Conservation (phyloP, 345 rosid species). For the Eucalyptus rudis region DNA sequence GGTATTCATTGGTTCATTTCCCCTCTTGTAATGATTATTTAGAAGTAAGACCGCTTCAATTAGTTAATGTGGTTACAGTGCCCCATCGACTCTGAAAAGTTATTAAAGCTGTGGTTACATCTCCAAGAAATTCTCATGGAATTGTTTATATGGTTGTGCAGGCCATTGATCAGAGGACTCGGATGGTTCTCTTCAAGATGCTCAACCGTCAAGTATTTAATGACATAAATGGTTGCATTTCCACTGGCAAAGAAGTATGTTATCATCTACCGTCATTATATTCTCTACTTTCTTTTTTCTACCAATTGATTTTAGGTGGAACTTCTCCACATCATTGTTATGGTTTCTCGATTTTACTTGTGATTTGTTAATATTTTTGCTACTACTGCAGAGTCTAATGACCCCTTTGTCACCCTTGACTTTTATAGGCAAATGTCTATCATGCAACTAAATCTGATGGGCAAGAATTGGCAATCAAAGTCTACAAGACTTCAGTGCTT, state of each 20-base stretch:
- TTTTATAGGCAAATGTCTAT: slow-evolving; percentile 83
- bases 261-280: neutral
- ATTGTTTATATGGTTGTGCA: slow-evolving; percentile 9
- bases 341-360: neutral
- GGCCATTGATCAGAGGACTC: slow-evolving; percentile 93
- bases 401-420: neutral
- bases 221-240: slow-evolving; percentile 89
- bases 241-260: slow-evolving; percentile 91
- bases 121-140: neutral
- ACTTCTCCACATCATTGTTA: neutral
- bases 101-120: neutral
- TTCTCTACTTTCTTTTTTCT: neutral
- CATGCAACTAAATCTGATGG: slow-evolving; percentile 88
- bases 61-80: neutral
- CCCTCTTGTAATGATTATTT: neutral
- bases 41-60: neutral
- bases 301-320: neutral
- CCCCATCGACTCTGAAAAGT: neutral
- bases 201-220: slow-evolving; percentile 69
- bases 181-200: slow-evolving; percentile 93
- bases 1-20: neutral
- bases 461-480: slow-evolving; percentile 80
- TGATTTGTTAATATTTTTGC: neutral
- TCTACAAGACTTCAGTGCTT: slow-evolving; percentile 85
- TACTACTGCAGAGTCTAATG: neutral